These are phyloP conservation scores for Geosiphon pyriformis DNA, from an alignment of 192 early-diverging fungal genomes.

Conservation along the genomic window DNA sequence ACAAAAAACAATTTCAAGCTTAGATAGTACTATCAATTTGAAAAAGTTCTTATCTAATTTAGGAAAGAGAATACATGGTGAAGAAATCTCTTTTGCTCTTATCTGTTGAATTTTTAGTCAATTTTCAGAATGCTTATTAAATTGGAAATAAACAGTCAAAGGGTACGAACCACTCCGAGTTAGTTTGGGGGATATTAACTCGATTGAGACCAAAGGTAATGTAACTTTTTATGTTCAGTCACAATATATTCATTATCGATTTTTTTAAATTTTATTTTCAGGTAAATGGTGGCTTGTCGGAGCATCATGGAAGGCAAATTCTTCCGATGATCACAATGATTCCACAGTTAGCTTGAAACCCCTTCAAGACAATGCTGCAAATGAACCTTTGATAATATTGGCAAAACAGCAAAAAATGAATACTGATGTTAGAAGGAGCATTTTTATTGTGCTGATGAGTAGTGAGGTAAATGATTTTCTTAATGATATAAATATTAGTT, in stretches of 20 bases:
- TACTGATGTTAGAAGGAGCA: conserved; percentile 86
- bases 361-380: conserved; percentile 29
- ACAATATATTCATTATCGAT: background rate
- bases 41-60: conserved; percentile 76
- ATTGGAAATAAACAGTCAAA: conserved; percentile 11
- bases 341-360: conserved; percentile 34
- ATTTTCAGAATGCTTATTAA: conserved; percentile 19
- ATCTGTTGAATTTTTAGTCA: conserved; percentile 8
- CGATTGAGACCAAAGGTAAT: conserved; percentile 70
- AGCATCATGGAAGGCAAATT: conserved; percentile 82
- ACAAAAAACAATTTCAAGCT: conserved; percentile 41
- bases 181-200: conserved; percentile 76
- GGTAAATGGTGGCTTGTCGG: conserved; percentile 98
- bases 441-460: conserved; percentile 90
- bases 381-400: conserved; percentile 66
- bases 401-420: conserved; percentile 92
- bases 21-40: conserved; percentile 57
- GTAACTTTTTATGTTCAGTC: background rate
- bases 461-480: conserved; percentile 57
- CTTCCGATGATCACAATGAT: conserved; percentile 42
- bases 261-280: conserved; percentile 18
- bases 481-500: background rate
- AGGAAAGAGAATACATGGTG: conserved; percentile 40
- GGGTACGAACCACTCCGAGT: conserved; percentile 75
- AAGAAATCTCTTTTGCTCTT: background rate